Evolutionary conservation across 768 basidiomycete genomes (phyloP), one percentile per base, ranked within the genome.

Genomic region (Panaeolus papilionaceus): DNA sequence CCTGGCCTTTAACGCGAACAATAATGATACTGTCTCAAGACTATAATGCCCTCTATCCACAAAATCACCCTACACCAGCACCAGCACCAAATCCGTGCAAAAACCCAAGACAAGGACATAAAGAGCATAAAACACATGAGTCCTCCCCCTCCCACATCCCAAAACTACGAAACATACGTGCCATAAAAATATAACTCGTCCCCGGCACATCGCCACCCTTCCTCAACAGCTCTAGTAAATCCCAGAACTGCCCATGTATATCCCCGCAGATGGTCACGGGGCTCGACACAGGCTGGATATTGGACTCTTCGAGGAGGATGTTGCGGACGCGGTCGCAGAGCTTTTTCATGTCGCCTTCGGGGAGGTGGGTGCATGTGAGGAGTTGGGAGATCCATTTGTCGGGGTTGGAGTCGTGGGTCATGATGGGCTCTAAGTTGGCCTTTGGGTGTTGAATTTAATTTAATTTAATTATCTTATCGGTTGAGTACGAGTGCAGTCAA

Each of bases 161-260:
- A 33, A 33, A 23, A 42, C 4, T 11, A 10, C 26, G 77, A 71
- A 76, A 81, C 85, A 78, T 85, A 92, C 90, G 83, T 88, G 88
- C 92, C 95, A 98, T 98, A 79, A 98, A 98, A 61, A 98, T 94
- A 77, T 98, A 98, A 77, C 94, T 96, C 63, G 94, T 87, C 64
- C 91, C 92, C 9, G 95, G 95, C 10, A 95, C 89, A 69, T 85
- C 88, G 7, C 96, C 94, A 1, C 95, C 95, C 66, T 94, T 90
- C 72, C 92, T 81, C 72, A 98, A 82, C 62, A 99, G 81, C 80
- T 99, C 96, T 39, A 97, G 84, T 61, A 99, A 82, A 75, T 99
- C 97, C 92, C 95, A 99, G 79, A 98, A 98, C 77, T 99, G 97
- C 28, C 96, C 96, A 73, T 99, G 96, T 63, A 99, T 97, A 76